These are phyloP conservation scores for Oxyria digyna DNA, from an alignment of 148 eudicot species.

Conservation along the genomic window DNA sequence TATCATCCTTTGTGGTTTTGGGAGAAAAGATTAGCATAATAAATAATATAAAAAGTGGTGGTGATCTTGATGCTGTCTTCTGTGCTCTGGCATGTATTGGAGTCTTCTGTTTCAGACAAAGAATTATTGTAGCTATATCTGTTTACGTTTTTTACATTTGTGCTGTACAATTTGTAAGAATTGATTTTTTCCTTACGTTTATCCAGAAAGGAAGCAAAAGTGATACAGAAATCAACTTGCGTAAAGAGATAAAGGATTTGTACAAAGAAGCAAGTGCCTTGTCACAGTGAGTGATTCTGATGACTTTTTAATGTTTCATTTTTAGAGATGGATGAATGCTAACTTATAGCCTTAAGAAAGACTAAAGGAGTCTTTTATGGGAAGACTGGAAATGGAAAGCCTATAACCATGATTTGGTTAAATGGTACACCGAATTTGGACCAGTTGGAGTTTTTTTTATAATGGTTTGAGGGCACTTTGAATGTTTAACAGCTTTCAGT, in stretches of 20 bases:
- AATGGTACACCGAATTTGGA: neutral
- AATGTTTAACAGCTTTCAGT: neutral
- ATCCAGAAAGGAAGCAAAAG: constrained; percentile 31
- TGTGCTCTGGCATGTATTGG: neutral
- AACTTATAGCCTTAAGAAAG: neutral
- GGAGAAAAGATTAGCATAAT: neutral
- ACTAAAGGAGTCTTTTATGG: neutral
- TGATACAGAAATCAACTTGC: constrained; percentile 38
- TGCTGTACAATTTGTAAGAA: neutral
- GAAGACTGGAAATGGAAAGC: neutral
- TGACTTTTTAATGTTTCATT: neutral
- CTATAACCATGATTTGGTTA: neutral
- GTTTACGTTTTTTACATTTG: neutral
- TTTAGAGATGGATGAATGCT: neutral
- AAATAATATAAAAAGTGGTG: neutral
- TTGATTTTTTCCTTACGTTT: neutral
- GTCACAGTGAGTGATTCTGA: constrained; percentile 52
- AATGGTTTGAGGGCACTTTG: neutral
- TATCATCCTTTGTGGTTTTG: neutral
- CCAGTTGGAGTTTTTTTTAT: neutral
- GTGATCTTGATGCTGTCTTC: neutral
- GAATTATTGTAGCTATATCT: constrained; percentile 2
- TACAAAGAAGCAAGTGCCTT: constrained; percentile 66
- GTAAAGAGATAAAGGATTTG: constrained; percentile 64
- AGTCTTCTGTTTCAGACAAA: neutral